Percentiles rank a stretch among this genome's conserved stretches.
Conservation (phyloP, 202 grass and related monocot species). For the Musa balbisiana region DNA sequence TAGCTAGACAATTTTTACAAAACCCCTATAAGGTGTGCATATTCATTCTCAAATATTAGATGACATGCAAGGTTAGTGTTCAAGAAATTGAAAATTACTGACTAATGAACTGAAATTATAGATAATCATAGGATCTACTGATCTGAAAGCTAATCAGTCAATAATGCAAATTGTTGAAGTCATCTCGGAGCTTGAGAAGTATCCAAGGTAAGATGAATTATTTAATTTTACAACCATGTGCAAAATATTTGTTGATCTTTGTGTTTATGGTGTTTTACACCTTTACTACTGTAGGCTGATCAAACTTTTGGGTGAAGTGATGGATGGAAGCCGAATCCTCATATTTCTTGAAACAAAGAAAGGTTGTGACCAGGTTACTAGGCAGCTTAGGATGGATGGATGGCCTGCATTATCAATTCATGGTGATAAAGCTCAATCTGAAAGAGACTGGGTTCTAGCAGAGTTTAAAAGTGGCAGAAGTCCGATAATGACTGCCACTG, state of each 20-base stretch:
- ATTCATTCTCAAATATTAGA: neutral
- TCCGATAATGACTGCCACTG: constrained; percentile 95
- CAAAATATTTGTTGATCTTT: neutral
- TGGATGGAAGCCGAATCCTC: constrained; percentile 84
- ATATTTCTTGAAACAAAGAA: constrained; percentile 99
- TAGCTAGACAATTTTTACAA: constrained; percentile 77
- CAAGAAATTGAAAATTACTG: neutral
- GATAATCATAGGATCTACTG: constrained; percentile 85
- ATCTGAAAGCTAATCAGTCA: constrained; percentile 98
- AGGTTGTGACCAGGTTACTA: constrained; percentile 80
- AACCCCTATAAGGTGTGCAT: constrained; percentile 81
- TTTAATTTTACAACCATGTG: neutral
- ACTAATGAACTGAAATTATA: constrained; percentile 25
- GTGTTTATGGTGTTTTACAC: constrained; percentile 21
- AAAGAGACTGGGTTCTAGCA: constrained; percentile 91
- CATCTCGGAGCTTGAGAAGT: constrained; percentile 76
- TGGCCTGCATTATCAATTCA: constrained; percentile 98
- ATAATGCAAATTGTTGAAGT: constrained; percentile 97
- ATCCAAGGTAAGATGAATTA: constrained; percentile 48
- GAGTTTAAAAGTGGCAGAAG: constrained; percentile 95
- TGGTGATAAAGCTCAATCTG: constrained; percentile 89
- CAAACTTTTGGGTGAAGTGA: constrained; percentile 74
- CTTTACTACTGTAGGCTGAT: constrained; percentile 52
- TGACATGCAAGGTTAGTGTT: neutral
- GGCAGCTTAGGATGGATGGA: constrained; percentile 94